Conservation (phyloP, 345 rosid genomes). For the Carallia brachiata region DNA sequence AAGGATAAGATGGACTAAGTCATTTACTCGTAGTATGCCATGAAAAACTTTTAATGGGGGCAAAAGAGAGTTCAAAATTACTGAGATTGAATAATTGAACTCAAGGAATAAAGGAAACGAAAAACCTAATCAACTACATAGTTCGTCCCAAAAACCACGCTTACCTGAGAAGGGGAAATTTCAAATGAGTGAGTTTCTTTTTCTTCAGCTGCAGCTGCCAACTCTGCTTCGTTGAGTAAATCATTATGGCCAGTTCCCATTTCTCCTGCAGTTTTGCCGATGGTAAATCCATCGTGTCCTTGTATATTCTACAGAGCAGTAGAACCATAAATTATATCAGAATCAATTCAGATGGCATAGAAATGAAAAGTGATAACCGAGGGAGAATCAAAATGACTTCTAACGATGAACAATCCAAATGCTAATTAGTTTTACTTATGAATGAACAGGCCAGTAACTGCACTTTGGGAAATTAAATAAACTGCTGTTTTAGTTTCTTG, state of each 20-base stretch:
- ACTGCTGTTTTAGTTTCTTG: no score
- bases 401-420: no score
- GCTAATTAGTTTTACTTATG: no score
- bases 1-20: no score
- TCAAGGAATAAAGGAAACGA: constrained; percentile 1
- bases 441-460: no score
- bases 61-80: no score
- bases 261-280: constrained; percentile 78
- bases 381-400: no score
- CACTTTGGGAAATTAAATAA: no score
- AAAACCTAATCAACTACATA: not conserved
- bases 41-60: no score
- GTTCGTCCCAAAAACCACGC: not conserved
- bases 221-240: constrained; percentile 77
- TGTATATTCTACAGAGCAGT: constrained; percentile 32
- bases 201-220: constrained; percentile 92
- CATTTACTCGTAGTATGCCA: no score
- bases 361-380: not conserved
- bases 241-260: constrained; percentile 57
- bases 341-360: not conserved
- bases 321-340: constrained; percentile 1
- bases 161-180: constrained; percentile 84
- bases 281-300: constrained; percentile 62
- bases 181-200: constrained; percentile 96
- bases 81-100: not conserved